Percentiles rank a stretch among this genome's conserved stretches.
These are phyloP conservation scores for Gossypium gossypioides DNA, from an alignment of 441 rosid genomes.

Conservation along the genomic window DNA sequence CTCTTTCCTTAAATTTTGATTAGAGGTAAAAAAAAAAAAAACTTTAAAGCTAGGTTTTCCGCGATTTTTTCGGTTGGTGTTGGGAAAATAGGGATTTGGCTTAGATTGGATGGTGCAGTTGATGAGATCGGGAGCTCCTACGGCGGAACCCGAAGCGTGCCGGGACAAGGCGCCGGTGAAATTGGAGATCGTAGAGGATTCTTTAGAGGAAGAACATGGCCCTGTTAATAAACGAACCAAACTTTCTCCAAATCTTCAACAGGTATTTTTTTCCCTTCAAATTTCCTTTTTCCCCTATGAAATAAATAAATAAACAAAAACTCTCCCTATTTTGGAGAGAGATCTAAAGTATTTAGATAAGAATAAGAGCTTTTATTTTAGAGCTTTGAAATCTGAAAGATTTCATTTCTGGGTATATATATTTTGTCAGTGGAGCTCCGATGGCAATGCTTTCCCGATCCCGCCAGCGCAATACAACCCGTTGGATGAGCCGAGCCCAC, in stretches of 20 bases:
- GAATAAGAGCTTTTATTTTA: background rate
- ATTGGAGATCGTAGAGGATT: conserved; percentile 66
- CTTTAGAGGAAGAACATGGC: conserved; percentile 59
- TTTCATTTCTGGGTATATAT: background rate
- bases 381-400: background rate
- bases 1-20: background rate
- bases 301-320: background rate
- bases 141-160: conserved; percentile 36
- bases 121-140: conserved; percentile 49
- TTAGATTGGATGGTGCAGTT: conserved; percentile 48
- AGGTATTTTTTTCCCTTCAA: conserved; percentile 18
- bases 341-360: background rate
- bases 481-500: conserved; percentile 90
- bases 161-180: conserved; percentile 55
- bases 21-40: background rate
- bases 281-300: background rate
- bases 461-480: conserved; percentile 66
- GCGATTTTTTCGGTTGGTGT: background rate
- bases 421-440: conserved; percentile 51
- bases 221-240: conserved; percentile 62
- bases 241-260: conserved; percentile 28
- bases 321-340: background rate
- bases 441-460: conserved; percentile 38
- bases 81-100: background rate
- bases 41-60: background rate